These are phyloP conservation scores for Fusarium sulawesiense DNA, from an alignment of 2,329 filamentous ascomycete species.

Conservation along the genomic window DNA sequence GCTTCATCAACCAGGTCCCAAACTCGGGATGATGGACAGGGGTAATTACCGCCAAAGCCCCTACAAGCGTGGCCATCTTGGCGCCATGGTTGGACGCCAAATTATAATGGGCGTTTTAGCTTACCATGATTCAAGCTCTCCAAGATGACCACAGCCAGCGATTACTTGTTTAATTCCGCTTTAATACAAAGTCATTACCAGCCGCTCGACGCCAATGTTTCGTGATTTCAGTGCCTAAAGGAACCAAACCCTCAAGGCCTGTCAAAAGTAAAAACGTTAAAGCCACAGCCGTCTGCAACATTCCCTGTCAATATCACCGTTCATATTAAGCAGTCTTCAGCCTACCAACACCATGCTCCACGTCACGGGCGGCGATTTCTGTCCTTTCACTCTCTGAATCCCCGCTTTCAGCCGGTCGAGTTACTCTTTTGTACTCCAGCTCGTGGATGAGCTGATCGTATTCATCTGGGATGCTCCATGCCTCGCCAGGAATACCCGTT, in stretches of 20 bases:
- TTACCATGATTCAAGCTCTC: conserved; percentile 6
- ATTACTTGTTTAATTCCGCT: conserved; percentile 6
- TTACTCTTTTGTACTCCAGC: conserved; percentile 13
- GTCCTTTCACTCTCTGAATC: background rate
- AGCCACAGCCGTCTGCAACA: conserved; percentile 2
- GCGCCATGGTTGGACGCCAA: conserved; percentile 37
- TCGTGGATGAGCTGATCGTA: conserved; percentile 12
- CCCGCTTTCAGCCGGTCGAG: conserved; percentile 15
- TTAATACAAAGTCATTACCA: background rate
- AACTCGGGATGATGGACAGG: conserved; percentile 37
- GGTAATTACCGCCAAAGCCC: conserved; percentile 29
- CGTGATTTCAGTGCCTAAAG: conserved; percentile 13
- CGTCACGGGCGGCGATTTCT: conserved; percentile 14
- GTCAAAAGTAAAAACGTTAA: conserved; percentile 3
- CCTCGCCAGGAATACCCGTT: conserved; percentile 17
- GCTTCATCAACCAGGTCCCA: conserved; percentile 23
- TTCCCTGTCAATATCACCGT: conserved; percentile 38
- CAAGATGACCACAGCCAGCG: conserved; percentile 7
- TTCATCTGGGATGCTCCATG: conserved; percentile 27
- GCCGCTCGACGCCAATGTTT: conserved; percentile 34
- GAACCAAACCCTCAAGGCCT: background rate
- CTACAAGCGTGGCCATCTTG: conserved; percentile 32
- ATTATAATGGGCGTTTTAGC: conserved; percentile 19
- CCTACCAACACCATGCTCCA: conserved; percentile 14
- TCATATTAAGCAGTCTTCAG: conserved; percentile 17